A percentile compares a stretch with the other conserved stretches of the same genome.
Evolutionary conservation across 306 rosid species (phyloP).

Genomic region (Gynostemma pentaphyllum): DNA sequence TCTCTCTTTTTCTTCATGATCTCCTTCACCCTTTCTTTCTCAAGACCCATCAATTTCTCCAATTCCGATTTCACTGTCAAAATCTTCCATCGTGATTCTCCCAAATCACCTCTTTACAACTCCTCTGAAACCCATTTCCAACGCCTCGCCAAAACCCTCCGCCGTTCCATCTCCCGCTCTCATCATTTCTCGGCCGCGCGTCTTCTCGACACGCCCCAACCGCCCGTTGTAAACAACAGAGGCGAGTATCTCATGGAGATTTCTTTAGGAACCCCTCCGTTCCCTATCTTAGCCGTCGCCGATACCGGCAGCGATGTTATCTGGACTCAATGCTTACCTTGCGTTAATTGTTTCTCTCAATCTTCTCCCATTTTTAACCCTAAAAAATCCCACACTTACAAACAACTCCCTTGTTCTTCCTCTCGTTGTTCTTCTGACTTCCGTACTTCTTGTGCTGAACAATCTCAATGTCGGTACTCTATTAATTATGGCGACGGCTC

Average conservation of each 20-base stretch:
- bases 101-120: slow-evolving; percentile 29
- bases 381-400: slow-evolving; percentile 22
- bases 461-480: slow-evolving; percentile 12
- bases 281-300: slow-evolving; percentile 17
- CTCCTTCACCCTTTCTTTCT: neutral
- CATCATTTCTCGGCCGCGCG: neutral
- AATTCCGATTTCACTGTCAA: slow-evolving; percentile 25
- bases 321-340: slow-evolving; percentile 55
- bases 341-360: slow-evolving; percentile 28
- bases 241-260: slow-evolving; percentile 36
- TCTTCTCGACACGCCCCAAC: neutral
- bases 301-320: slow-evolving; percentile 51
- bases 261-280: slow-evolving; percentile 44
- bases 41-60: neutral
- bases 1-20: neutral
- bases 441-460: neutral
- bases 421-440: neutral
- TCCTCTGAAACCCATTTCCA: slow-evolving; percentile 16
- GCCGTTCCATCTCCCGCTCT: slow-evolving; percentile 22
- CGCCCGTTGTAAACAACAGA: neutral
- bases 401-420: slow-evolving; percentile 3
- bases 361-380: slow-evolving; percentile 28
- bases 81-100: slow-evolving; percentile 42
- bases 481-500: slow-evolving; percentile 20
- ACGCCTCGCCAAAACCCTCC: slow-evolving; percentile 17